Base-by-base conservation (phyloP, 2,329 filamentous ascomycete species). In the Davidsoniella eucalypti region DNA sequence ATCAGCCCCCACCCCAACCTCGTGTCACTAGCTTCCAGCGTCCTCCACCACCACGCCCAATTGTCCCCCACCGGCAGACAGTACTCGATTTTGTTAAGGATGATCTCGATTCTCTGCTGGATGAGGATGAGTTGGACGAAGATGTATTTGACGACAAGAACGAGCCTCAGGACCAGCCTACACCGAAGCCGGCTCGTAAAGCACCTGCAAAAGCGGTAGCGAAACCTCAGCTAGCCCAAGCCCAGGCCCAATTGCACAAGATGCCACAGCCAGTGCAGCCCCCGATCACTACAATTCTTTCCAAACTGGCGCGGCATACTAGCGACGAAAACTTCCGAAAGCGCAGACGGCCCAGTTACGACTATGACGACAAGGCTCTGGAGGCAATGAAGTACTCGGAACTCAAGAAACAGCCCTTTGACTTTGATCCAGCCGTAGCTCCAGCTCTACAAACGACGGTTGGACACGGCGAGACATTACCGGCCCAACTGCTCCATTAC, bases 361-460 rank as follows among this genome's bases (percentile, higher is more conserved):
- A 79, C 58, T 79, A 79, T 55, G 72, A 77, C 54, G 75, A 79
- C 58, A 68, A 67, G 41, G 65, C 68, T 39, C 64, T 79, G n/a
- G 66, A 67, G 53, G 59, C 61, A 8, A 79, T 78, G 75, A 65
- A 65, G 41, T 78, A 70, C 58, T 55, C 65, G 2, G 66, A 72
- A 26, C 63, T 79, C 10, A 67, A 64, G 47, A 61, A 64, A 2
- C 71, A 79, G 56, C 65, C 68, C 0, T 79, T 79, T 54, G 75
- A 79, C 57, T 69, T 70, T 53, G 74, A 78, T 54, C 75, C 75
- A 2, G 65, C 71, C 44, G 67, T 68, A 18, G 53, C 53, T 49
- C 61, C 60, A 60, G 45, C 51, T 26, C 44, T 51, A n/a, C 62
- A 54, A 55, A 62, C 57, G 50, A 63, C 56, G 54, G 64, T 58